Conservation (phyloP, 371 early-diverging fungal genomes). For the Mucor velutinosus region DNA sequence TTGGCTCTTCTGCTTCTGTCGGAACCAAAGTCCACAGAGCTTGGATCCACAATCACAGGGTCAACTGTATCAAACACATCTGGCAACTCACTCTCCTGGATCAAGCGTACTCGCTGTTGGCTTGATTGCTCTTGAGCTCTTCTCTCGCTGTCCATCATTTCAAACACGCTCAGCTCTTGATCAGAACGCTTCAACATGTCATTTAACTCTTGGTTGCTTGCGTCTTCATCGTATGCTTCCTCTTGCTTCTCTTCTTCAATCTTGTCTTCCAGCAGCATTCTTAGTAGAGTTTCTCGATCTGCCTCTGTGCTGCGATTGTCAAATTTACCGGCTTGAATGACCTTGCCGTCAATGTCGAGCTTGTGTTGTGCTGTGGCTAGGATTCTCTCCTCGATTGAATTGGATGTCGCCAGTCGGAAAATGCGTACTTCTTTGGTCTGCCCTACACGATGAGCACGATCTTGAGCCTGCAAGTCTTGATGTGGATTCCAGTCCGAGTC, state of each 20-base stretch:
- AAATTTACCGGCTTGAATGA: slow-evolving; percentile 98
- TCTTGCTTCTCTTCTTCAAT: slow-evolving; percentile 57
- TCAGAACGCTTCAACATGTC: slow-evolving; percentile 42
- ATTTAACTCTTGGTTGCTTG: slow-evolving; percentile 76
- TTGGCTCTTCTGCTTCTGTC: slow-evolving; percentile 73
- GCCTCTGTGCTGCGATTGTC: slow-evolving; percentile 94
- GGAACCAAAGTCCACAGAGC: slow-evolving; percentile 37
- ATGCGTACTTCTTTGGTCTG: slow-evolving; percentile 99
- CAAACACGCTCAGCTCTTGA: slow-evolving; percentile 32
- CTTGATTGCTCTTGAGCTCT: slow-evolving; percentile 29
- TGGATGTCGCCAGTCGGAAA: slow-evolving; percentile 91
- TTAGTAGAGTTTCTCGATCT: slow-evolving; percentile 85
- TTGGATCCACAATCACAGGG: slow-evolving; percentile 52
- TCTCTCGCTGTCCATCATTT: slow-evolving; percentile 48
- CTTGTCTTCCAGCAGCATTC: slow-evolving; percentile 68
- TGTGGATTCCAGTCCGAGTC: slow-evolving; percentile 99
- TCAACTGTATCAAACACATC: slow-evolving; percentile 61
- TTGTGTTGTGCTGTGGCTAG: slow-evolving; percentile 94
- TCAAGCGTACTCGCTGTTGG: slow-evolving; percentile 68
- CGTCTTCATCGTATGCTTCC: slow-evolving; percentile 54
- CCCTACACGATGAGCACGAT: slow-evolving; percentile 99
- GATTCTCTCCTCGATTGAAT: slow-evolving; percentile 97
- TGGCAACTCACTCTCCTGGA: slow-evolving; percentile 88
- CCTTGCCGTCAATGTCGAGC: slow-evolving; percentile 95
- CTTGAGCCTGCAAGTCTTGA: slow-evolving; percentile 99